phyloP scores from a whole-genome alignment of 1,284 basidiomycete species.

The Tremellales sp. region DNA sequence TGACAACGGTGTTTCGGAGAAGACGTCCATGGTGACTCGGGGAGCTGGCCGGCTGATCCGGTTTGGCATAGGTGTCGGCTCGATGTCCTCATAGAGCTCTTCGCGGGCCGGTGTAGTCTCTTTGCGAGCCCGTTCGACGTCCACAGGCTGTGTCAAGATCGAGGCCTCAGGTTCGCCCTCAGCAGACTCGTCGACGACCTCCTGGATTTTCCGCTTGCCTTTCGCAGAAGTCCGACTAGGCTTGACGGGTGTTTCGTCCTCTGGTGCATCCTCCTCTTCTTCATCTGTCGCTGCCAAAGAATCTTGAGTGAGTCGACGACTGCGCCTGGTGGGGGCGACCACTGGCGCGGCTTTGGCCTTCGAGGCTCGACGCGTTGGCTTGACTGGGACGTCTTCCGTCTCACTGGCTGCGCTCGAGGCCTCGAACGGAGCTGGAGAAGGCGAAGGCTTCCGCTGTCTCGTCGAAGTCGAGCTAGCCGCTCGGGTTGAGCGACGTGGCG shows the following conservation, averaged over 20 bases:
- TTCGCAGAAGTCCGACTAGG: slow-evolving; percentile 3
- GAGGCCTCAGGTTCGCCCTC: neutral
- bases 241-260: slow-evolving; percentile 16
- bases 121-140: neutral
- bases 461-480: neutral
- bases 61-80: neutral
- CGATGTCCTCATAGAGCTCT: neutral
- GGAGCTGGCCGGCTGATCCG: neutral
- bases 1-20: neutral
- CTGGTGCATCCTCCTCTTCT: slow-evolving; percentile 8
- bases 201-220: neutral
- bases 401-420: neutral
- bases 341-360: neutral
- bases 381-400: neutral
- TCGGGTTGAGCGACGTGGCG: neutral
- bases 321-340: neutral
- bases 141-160: neutral
- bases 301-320: neutral
- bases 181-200: neutral
- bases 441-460: neutral
- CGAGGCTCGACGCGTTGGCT: neutral
- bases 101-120: neutral
- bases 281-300: neutral
- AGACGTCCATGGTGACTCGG: neutral
- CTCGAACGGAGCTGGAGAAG: neutral